Evolutionary conservation across 495 filamentous ascomycete genomes (phyloP).

Genomic region (Podospora tetraspora): DNA sequence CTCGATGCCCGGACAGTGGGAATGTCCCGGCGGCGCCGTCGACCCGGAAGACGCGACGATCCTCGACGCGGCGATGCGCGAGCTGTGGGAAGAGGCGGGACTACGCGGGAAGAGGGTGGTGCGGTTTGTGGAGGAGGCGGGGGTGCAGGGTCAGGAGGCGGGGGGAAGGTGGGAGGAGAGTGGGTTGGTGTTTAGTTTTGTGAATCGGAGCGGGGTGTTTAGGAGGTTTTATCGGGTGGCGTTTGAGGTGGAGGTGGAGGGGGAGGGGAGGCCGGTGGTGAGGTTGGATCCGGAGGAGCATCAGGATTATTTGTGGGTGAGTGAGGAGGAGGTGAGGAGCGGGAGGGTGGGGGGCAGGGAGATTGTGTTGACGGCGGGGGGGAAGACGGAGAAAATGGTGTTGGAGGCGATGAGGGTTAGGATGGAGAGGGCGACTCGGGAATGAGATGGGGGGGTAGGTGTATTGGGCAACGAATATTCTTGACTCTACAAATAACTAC

Average conservation of each 20-base stretch:
- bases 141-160: conserved; percentile 2
- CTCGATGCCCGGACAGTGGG: conserved; percentile 36
- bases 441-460: too few species aligned
- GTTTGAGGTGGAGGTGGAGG: conserved; percentile 26
- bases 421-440: too few species aligned
- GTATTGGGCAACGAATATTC: too few species aligned
- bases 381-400: conserved; percentile 19
- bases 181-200: conserved; percentile 16
- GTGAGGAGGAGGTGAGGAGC: conserved; percentile 24
- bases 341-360: conserved; percentile 24
- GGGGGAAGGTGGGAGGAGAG: not conserved
- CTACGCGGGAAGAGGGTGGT: conserved; percentile 27
- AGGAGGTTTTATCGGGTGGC: conserved; percentile 27
- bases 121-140: conserved; percentile 17
- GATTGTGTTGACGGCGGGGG: conserved; percentile 24
- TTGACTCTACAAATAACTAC: too few species aligned
- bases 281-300: conserved; percentile 25
- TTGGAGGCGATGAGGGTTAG: conserved; percentile 24
- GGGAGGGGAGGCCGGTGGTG: conserved; percentile 1
- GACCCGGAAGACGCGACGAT: conserved; percentile 39
- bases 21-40: conserved; percentile 38
- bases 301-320: conserved; percentile 23
- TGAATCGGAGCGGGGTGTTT: conserved; percentile 12
- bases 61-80: conserved; percentile 35
- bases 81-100: conserved; percentile 42